phyloP scores from a whole-genome alignment of 345 rosid genomes.

The Lumnitzera littorea region DNA sequence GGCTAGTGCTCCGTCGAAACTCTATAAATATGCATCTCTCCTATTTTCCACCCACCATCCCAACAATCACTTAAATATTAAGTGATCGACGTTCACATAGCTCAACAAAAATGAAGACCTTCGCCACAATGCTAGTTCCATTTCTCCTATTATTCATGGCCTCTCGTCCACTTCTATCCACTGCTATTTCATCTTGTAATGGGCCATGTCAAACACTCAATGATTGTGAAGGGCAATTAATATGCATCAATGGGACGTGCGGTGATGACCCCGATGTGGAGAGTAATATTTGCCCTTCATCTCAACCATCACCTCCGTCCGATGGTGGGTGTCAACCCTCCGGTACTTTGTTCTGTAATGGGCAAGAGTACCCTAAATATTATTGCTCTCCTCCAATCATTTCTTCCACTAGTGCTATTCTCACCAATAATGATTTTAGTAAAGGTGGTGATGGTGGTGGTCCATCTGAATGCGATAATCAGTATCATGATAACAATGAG shows the following conservation, averaged over 20 bases:
- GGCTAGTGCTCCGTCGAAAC: too few species aligned
- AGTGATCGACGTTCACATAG: background rate
- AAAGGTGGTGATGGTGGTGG: slow-evolving; percentile 26
- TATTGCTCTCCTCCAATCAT: slow-evolving; percentile 26
- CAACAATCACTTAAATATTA: too few species aligned
- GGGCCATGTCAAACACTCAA: slow-evolving; percentile 20
- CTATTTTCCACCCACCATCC: background rate
- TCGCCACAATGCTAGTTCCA: background rate
- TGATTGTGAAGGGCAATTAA: slow-evolving; percentile 9
- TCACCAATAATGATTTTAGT: slow-evolving; percentile 30
- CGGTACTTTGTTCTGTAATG: slow-evolving; percentile 8
- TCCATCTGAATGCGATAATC: slow-evolving; percentile 20
- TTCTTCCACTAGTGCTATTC: slow-evolving; percentile 9
- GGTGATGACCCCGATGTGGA: slow-evolving; percentile 26
- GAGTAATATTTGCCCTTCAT: slow-evolving; percentile 14
- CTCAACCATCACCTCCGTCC: background rate
- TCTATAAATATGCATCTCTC: background rate
- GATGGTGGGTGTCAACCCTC: slow-evolving; percentile 12
- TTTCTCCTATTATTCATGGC: background rate
- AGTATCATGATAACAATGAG: slow-evolving; percentile 15
- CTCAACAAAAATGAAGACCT: slow-evolving; percentile 4
- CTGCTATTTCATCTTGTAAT: slow-evolving; percentile 27
- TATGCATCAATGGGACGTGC: slow-evolving; percentile 31
- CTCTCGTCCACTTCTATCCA: slow-evolving; percentile 1
- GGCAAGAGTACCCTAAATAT: background rate